Conservation (phyloP, 202 grass and related monocot genomes). For the Panicum virgatum region DNA sequence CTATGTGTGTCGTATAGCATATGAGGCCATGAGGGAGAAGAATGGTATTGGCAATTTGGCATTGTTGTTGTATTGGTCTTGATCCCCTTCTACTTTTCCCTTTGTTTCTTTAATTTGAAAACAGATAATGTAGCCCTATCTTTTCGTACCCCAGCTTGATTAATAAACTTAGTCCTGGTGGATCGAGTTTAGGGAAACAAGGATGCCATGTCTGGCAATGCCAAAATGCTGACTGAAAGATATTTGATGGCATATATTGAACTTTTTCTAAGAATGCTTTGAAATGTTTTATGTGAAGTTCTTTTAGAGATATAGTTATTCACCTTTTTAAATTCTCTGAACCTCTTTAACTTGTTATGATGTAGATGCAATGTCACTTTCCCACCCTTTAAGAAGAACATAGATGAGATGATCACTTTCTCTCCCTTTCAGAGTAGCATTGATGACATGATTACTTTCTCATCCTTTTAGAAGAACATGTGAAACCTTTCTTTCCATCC, state of each 20-base stretch:
- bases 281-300: neutral
- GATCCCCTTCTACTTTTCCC: neutral
- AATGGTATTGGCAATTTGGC: neutral
- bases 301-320: neutral
- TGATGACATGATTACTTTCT: constrained; percentile 14
- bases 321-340: neutral
- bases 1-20: neutral
- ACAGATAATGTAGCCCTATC: neutral
- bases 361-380: constrained; percentile 18
- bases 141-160: neutral
- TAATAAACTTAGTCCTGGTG: neutral
- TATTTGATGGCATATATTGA: neutral
- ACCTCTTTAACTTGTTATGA: neutral
- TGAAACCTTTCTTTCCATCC: constrained; percentile 1
- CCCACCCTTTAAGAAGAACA: neutral
- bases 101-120: neutral
- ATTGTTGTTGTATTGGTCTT: no score
- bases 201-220: neutral
- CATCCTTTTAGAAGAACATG: constrained; percentile 6
- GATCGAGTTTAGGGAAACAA: neutral
- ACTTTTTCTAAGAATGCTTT: neutral
- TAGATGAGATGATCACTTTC: constrained; percentile 11
- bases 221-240: neutral
- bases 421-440: constrained; percentile 11
- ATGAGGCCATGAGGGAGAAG: no score